A percentile compares a stretch with the other conserved stretches of the same genome.
Conservation (phyloP, 2,329 filamentous ascomycete genomes). For the Cercospora sp. region DNA sequence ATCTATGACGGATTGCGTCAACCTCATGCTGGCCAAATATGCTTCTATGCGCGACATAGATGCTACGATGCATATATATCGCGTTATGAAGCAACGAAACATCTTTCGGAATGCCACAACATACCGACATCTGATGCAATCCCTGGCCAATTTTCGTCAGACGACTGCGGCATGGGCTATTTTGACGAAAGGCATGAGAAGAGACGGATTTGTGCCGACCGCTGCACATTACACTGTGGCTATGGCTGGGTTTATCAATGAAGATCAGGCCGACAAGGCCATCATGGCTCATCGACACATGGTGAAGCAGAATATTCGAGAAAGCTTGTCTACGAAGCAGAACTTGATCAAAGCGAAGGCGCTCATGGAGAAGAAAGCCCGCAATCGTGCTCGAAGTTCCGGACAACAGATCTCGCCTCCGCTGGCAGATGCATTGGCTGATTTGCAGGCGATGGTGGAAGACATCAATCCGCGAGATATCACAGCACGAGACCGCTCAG, state of each 20-base stretch:
- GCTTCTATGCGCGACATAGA: constrained; percentile 63
- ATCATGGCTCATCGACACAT: constrained; percentile 52
- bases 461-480: constrained; percentile 4
- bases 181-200: constrained; percentile 52
- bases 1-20: constrained; percentile 69
- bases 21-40: constrained; percentile 70
- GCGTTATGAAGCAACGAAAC: constrained; percentile 55
- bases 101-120: constrained; percentile 59
- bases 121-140: constrained; percentile 63
- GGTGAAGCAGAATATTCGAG: constrained; percentile 41
- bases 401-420: background rate
- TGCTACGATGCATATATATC: constrained; percentile 56
- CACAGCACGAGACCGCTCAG: background rate
- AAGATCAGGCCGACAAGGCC: constrained; percentile 49
- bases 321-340: constrained; percentile 36
- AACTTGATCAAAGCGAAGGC: constrained; percentile 7
- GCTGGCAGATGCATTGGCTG: constrained; percentile 3
- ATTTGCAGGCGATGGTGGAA: background rate
- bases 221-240: constrained; percentile 57
- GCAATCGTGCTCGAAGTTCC: background rate
- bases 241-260: constrained; percentile 53
- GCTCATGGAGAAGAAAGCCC: constrained; percentile 1
- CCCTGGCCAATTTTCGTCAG: constrained; percentile 54
- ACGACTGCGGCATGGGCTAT: constrained; percentile 59
- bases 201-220: constrained; percentile 46